Base-by-base conservation (phyloP, 441 rosid species). In the Heliophila coronopifolia region DNA sequence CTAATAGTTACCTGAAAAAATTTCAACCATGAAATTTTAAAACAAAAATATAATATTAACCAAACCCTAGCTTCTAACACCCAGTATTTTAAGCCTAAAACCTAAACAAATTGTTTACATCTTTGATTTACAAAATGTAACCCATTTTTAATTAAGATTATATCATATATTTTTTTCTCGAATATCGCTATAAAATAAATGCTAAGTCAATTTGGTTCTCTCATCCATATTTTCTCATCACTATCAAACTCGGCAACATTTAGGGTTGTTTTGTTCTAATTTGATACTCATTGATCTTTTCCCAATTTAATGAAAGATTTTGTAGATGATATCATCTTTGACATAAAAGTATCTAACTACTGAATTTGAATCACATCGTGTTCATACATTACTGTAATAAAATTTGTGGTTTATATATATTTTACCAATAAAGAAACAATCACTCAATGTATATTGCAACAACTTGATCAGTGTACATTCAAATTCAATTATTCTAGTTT, bases 181-280 rank as follows among this genome's bases (percentile, higher is more conserved):
- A n/a, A 12, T 11, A 11, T 39, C 2, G 4, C 3, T 15, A 10
- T 42, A 52, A 41, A 44, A n/a, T 10, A 45, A 30, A 30, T 63
- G 46, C 62, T 2, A 48, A 10, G 62, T 20, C 23, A 20, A 20
- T 2, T 20, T 4, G 20, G 33, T 41, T 41, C 13, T 32, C 46
- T 63, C 68, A 41, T 49, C 68, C 9, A 42, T 41, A 19, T 41
- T 26, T 48, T 56, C 63, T 63, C 58, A 63, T 42, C 58, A 63
- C 6, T 20, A 16, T 52, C 63, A 41, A 50, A 63, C 41, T 55
- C 1, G 46, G 53, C 34, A 55, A 49, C 40, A 9, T 34, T 46
- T 48, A 48, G 44, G 58, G 48, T 24, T 4, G 22, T 34, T 56
- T 24, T 4, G 22, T 34, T 55, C 47, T 7, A 19, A 22, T 36